Conservation (phyloP, 2,329 filamentous ascomycete species). For the Didymella keratinophila region DNA sequence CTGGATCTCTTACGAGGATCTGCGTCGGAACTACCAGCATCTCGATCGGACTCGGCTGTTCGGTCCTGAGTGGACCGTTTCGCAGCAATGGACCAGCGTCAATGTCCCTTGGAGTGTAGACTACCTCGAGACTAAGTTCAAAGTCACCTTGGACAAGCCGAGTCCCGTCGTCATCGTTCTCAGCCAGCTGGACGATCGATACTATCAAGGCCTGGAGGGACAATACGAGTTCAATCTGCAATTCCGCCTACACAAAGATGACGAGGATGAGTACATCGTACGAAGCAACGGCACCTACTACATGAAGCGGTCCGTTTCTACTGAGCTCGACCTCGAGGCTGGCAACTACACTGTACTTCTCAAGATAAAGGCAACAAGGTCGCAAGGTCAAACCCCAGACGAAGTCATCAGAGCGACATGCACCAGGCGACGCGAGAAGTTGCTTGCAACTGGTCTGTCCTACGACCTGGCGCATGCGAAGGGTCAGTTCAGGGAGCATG, state of each 20-base stretch:
- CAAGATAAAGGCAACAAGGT: constrained; percentile 74
- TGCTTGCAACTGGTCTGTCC: constrained; percentile 72
- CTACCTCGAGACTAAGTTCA: constrained; percentile 68
- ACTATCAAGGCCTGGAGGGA: constrained; percentile 65
- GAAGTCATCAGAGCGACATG: constrained; percentile 72
- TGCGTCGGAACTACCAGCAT: constrained; percentile 65
- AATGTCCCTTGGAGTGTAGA: constrained; percentile 68
- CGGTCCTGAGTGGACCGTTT: constrained; percentile 66
- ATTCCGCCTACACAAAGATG: constrained; percentile 66
- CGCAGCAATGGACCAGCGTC: constrained; percentile 68
- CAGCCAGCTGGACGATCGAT: constrained; percentile 67
- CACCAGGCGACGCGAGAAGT: constrained; percentile 72
- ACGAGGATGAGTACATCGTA: constrained; percentile 67
- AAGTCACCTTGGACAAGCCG: constrained; percentile 60
- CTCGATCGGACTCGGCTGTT: constrained; percentile 69
- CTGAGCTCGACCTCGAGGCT: constrained; percentile 76
- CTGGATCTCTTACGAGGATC: constrained; percentile 67
- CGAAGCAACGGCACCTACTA: constrained; percentile 63
- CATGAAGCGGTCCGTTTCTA: constrained; percentile 78
- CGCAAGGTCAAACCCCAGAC: constrained; percentile 64
- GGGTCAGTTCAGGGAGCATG: constrained; percentile 63
- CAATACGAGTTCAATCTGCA: constrained; percentile 66
- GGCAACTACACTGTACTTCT: constrained; percentile 79
- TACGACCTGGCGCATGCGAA: constrained; percentile 77
- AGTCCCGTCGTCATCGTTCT: constrained; percentile 66